Evolutionary conservation across 208 protist species (phyloP).

Genomic region (Wallacemonas sp.): DNA sequence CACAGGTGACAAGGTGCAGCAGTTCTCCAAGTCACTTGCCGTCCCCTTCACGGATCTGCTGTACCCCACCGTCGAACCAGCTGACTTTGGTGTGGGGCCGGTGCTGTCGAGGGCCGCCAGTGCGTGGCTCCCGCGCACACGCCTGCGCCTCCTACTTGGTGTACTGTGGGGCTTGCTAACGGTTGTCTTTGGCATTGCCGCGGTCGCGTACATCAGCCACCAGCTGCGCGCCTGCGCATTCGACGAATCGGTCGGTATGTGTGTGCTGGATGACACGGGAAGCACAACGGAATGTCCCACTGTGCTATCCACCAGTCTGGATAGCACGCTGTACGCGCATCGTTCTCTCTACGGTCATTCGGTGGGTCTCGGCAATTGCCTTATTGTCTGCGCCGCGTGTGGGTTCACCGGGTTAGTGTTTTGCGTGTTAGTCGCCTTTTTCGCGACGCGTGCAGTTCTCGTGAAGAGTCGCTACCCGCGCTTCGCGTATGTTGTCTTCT

Average conservation of each 20-base stretch:
- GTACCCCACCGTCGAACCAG: conserved; percentile 69
- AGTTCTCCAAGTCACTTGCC: too few species aligned
- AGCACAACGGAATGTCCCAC: conserved; percentile 5
- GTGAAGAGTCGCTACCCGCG: conserved; percentile 27
- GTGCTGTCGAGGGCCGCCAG: conserved; percentile 46
- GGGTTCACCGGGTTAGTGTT: conserved; percentile 32
- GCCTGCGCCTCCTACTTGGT: conserved; percentile 39
- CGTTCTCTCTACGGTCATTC: conserved; percentile 33
- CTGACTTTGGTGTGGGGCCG: conserved; percentile 35
- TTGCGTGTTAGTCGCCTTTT: conserved; percentile 43
- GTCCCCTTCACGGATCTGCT: conserved; percentile 48
- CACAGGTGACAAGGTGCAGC: too few species aligned
- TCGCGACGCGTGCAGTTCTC: conserved; percentile 51
- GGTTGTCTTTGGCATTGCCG: conserved; percentile 35
- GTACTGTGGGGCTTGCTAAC: conserved; percentile 35
- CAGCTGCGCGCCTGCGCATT: conserved; percentile 27
- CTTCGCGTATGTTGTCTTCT: conserved; percentile 52
- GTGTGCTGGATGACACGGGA: conserved; percentile 2
- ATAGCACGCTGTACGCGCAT: conserved; percentile 3
- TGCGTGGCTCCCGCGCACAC: conserved; percentile 24
- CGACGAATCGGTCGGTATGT: conserved; percentile 6
- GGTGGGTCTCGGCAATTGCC: conserved; percentile 26
- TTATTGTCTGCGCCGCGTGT: conserved; percentile 46
- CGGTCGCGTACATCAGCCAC: conserved; percentile 33
- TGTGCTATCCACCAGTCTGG: not conserved